Evolutionary conservation across 768 basidiomycete species (phyloP), one percentile per base, ranked within the genome.

Genomic region (Tylopilus intermedius): DNA sequence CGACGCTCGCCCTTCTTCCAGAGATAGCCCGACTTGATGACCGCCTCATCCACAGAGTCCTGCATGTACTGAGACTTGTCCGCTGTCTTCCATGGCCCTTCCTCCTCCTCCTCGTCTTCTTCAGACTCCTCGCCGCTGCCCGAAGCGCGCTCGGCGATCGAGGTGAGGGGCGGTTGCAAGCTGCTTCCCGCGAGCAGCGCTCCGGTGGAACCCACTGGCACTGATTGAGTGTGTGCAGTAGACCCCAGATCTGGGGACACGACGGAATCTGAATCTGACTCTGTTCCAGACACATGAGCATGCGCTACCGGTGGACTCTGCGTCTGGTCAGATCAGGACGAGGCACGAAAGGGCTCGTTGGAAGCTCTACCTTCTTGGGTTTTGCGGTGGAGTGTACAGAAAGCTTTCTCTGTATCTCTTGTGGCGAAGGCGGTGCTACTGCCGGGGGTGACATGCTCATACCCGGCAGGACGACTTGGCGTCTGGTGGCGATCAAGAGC

Each of bases 1-100:
- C 96, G 76, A 53, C 93, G 80, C 71, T 96, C 92, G 60, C 95
- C 95, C 77, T 98, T 98, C 81, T 99, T 99, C 83, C 86, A 89
- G 47, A 98, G 74, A 74, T 96, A 98, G 1, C 95, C 96, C 22
- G 88, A 82, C 72, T 94, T 95, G 67, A 95, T 78, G 39, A 90
- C 83, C 45, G 77, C 80, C 63, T 86, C 86, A 52, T 84, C 84
- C 11, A 74, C 72, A 4, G 82, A 77, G 51, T 77, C 75, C 51
- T 75, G 76, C 41, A 73, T 68, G 26, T 66, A 70, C 45, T 67
- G 73, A 45, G 71, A 70, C 42, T 70, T 67, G 60, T 76, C 77
- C 30, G 76, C 77, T 32, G 76, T 74, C 64, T 76, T 79, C 84
- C 84, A 88, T 7, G 81, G 87, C 26, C 77, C 80, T 49, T 78